phyloP scores from a whole-genome alignment of 1,139 yeast genomes.

The Pichia sp. region DNA sequence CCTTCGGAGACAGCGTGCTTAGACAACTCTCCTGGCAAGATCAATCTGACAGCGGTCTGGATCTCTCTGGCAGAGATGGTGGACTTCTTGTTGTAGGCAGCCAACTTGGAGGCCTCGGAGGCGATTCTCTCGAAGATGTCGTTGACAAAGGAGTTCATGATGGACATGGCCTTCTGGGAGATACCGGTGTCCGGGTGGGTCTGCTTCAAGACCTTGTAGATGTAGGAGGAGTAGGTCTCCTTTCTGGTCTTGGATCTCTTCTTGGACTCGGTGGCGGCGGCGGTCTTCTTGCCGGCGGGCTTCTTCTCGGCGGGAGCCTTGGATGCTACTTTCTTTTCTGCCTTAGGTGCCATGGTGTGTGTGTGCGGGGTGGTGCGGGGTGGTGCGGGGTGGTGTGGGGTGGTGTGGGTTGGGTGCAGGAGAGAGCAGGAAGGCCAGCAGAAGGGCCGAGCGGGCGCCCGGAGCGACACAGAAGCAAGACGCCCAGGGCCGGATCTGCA shows the following conservation, averaged over 20 bases:
- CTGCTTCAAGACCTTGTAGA: slow-evolving; percentile 97
- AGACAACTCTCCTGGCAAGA: slow-evolving; percentile 99
- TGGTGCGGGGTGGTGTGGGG: slow-evolving; percentile 20
- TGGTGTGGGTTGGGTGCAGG: slow-evolving; percentile 7
- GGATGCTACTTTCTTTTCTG: slow-evolving; percentile 93
- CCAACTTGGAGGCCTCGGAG: slow-evolving; percentile 97
- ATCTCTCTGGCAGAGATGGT: slow-evolving; percentile 99
- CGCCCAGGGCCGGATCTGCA: neutral
- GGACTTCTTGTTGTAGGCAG: slow-evolving; percentile 99
- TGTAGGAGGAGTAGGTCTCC: slow-evolving; percentile 98
- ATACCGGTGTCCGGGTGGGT: slow-evolving; percentile 99
- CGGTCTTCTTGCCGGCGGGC: slow-evolving; percentile 95
- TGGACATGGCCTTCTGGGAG: slow-evolving; percentile 98
- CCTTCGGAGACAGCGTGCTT: slow-evolving; percentile 99
- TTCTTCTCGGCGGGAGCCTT: slow-evolving; percentile 98
- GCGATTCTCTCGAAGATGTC: slow-evolving; percentile 96
- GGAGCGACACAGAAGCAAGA: no score
- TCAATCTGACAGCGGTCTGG: slow-evolving; percentile 98
- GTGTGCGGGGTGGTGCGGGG: slow-evolving; percentile 32
- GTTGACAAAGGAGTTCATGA: slow-evolving; percentile 97
- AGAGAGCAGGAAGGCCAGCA: neutral
- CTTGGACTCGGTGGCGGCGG: slow-evolving; percentile 73
- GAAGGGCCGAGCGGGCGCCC: no score
- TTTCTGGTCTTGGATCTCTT: slow-evolving; percentile 97
- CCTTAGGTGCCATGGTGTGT: slow-evolving; percentile 76